Evolutionary conservation across 1,284 basidiomycete species (phyloP).

Genomic region (Sanghuangporus weigelae): DNA sequence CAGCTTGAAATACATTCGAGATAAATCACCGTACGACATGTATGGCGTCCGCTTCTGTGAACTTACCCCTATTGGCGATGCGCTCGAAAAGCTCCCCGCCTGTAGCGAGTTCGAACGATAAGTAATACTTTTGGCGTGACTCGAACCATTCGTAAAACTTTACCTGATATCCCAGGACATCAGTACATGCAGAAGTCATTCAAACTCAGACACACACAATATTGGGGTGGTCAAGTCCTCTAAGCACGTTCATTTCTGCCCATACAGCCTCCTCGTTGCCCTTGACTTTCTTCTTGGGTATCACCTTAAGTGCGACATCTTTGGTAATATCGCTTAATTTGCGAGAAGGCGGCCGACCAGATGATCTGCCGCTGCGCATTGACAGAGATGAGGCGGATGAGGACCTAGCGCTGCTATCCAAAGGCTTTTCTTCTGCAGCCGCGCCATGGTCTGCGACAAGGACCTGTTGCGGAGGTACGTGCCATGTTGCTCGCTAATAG

Average conservation of each 20-base stretch:
- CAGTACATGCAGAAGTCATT: not conserved
- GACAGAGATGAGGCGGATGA: slow-evolving; percentile 1
- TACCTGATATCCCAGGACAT: slow-evolving; percentile 45
- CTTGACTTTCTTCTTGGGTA: slow-evolving; percentile 88
- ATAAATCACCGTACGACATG: slow-evolving; percentile 55
- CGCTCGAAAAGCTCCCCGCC: slow-evolving; percentile 90
- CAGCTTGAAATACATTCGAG: not conserved
- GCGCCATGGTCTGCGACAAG: slow-evolving; percentile 55
- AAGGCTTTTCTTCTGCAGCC: slow-evolving; percentile 19
- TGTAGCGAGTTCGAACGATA: slow-evolving; percentile 85
- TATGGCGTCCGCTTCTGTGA: slow-evolving; percentile 76
- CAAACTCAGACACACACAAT: slow-evolving; percentile 52
- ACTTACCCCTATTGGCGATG: slow-evolving; percentile 77
- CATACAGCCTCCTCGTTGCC: slow-evolving; percentile 82
- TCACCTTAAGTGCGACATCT: slow-evolving; percentile 85
- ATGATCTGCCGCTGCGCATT: slow-evolving; percentile 18
- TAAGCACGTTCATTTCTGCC: slow-evolving; percentile 87
- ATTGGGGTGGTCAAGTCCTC: slow-evolving; percentile 82
- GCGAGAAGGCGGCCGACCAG: not conserved
- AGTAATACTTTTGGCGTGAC: slow-evolving; percentile 85
- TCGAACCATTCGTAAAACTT: slow-evolving; percentile 95
- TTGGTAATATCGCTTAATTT: slow-evolving; percentile 36
- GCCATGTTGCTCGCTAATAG: slow-evolving; percentile 63
- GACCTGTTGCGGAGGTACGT: slow-evolving; percentile 56
- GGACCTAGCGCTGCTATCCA: not conserved